phyloP scores from a whole-genome alignment of 2,329 filamentous ascomycete genomes.

The Botryosphaeria dothidea region DNA sequence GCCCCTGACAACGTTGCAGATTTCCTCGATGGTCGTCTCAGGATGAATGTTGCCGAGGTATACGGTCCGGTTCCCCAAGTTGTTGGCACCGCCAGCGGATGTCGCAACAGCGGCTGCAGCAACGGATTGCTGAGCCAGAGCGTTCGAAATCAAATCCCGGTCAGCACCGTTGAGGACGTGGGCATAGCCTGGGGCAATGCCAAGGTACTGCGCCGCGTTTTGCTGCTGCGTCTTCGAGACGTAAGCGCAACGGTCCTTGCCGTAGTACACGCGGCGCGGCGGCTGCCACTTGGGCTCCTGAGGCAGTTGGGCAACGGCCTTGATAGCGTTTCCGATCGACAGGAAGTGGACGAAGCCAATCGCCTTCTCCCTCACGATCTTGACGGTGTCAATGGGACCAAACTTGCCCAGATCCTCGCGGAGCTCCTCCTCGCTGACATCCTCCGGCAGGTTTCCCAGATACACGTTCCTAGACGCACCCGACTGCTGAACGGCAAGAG shows the following conservation, averaged over 20 bases:
- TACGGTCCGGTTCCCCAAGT: conserved; percentile 94
- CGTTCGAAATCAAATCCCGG: conserved; percentile 93
- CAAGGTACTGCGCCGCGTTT: conserved; percentile 96
- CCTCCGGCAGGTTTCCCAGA: conserved; percentile 87
- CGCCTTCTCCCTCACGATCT: conserved; percentile 95
- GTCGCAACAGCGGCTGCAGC: conserved; percentile 95
- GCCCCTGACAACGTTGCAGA: conserved; percentile 97
- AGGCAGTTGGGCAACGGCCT: conserved; percentile 92
- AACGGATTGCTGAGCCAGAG: conserved; percentile 94
- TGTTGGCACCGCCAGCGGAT: conserved; percentile 94
- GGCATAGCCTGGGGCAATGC: conserved; percentile 93
- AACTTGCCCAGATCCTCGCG: conserved; percentile 96
- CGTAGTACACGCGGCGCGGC: conserved; percentile 94
- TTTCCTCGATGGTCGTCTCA: conserved; percentile 98
- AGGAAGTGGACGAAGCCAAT: conserved; percentile 98
- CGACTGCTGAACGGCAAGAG: conserved; percentile 95
- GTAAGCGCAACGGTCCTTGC: conserved; percentile 97
- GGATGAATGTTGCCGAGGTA: conserved; percentile 99
- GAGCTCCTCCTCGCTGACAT: conserved; percentile 86
- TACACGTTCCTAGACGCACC: conserved; percentile 97
- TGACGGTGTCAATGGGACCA: conserved; percentile 93
- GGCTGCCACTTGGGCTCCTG: conserved; percentile 97
- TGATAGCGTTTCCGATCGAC: conserved; percentile 97
- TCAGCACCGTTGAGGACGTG: conserved; percentile 96
- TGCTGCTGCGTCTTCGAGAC: conserved; percentile 99